A percentile compares a stretch with the other conserved stretches of the same genome.
These are phyloP conservation scores for Ceratocystis colombiana DNA, from an alignment of 2,329 filamentous ascomycete genomes.

Conservation along the genomic window DNA sequence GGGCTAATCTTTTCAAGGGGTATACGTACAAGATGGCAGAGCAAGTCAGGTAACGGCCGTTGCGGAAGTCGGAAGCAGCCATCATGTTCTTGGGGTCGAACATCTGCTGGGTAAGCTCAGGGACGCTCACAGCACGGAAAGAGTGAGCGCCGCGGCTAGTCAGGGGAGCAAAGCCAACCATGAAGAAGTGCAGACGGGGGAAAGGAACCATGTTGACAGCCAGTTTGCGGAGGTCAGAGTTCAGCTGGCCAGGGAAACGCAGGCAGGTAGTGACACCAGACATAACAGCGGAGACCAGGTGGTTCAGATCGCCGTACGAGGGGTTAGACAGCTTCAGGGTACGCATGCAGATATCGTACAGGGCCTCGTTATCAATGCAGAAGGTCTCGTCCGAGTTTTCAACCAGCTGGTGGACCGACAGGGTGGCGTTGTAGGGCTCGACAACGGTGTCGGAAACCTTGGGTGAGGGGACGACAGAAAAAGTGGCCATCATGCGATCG, in stretches of 20 bases:
- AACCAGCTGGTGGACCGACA: slow-evolving; percentile 97
- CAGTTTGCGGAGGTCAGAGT: slow-evolving; percentile 98
- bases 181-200: slow-evolving; percentile 99
- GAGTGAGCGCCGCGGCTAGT: slow-evolving; percentile 77
- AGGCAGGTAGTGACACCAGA: slow-evolving; percentile 97
- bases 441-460: slow-evolving; percentile 99
- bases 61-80: slow-evolving; percentile 99
- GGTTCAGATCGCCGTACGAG: slow-evolving; percentile 98
- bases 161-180: slow-evolving; percentile 98
- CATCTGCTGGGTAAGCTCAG: slow-evolving; percentile 99
- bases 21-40: slow-evolving; percentile 82
- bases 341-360: slow-evolving; percentile 99
- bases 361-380: slow-evolving; percentile 99
- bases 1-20: slow-evolving; percentile 1
- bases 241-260: slow-evolving; percentile 98
- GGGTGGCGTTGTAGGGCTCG: slow-evolving; percentile 98
- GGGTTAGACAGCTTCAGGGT: slow-evolving; percentile 98
- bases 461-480: slow-evolving; percentile 96
- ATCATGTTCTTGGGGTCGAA: slow-evolving; percentile 99
- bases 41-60: slow-evolving; percentile 98
- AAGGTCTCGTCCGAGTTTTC: slow-evolving; percentile 99
- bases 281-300: slow-evolving; percentile 99
- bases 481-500: slow-evolving; percentile 99
- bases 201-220: slow-evolving; percentile 99
- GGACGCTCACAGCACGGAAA: slow-evolving; percentile 95